phyloP scores from a whole-genome alignment of 176 grass and related monocot genomes.

The Elaeis guineensis region DNA sequence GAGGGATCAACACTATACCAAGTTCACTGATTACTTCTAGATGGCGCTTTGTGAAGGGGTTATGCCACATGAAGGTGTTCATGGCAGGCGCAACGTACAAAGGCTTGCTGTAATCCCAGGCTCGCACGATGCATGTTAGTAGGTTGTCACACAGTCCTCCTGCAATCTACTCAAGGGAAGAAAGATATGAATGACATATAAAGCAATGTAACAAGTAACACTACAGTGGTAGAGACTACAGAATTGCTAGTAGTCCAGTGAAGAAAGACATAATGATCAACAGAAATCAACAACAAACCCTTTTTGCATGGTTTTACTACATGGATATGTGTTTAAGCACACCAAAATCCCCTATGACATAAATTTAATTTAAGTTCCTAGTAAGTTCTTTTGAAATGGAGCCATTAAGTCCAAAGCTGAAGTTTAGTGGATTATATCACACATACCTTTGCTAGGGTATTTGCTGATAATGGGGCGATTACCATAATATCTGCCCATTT shows the following conservation, averaged over 20 bases:
- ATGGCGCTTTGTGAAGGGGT: conserved; percentile 66
- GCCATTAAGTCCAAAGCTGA: too few relatives aligned
- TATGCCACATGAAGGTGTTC: conserved; percentile 97
- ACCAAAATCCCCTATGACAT: too few relatives aligned
- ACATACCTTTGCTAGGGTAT: conserved; percentile 78
- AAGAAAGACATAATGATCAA: too few relatives aligned
- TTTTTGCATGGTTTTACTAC: too few relatives aligned
- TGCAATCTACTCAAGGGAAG: conserved; percentile 30
- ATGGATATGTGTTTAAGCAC: too few relatives aligned
- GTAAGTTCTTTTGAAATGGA: too few relatives aligned
- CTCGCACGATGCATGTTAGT: conserved; percentile 80
- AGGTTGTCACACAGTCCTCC: conserved; percentile 89
- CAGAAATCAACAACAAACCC: too few relatives aligned
- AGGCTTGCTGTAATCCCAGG: conserved; percentile 83
- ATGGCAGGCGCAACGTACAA: conserved; percentile 81
- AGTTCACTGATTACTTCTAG: conserved; percentile 45
- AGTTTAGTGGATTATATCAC: too few relatives aligned
- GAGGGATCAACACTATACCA: conserved; percentile 57
- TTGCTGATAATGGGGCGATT: conserved; percentile 79
- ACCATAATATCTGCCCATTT: conserved; percentile 98
- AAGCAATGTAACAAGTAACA: background rate
- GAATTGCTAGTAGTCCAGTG: too few relatives aligned
- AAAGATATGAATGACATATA: background rate
- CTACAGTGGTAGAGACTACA: too few relatives aligned
- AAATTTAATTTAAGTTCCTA: too few relatives aligned